A percentile compares a stretch with the other conserved stretches of the same genome.
phyloP scores from a whole-genome alignment of 1,284 basidiomycete genomes.

The Blastosporella zonata region DNA sequence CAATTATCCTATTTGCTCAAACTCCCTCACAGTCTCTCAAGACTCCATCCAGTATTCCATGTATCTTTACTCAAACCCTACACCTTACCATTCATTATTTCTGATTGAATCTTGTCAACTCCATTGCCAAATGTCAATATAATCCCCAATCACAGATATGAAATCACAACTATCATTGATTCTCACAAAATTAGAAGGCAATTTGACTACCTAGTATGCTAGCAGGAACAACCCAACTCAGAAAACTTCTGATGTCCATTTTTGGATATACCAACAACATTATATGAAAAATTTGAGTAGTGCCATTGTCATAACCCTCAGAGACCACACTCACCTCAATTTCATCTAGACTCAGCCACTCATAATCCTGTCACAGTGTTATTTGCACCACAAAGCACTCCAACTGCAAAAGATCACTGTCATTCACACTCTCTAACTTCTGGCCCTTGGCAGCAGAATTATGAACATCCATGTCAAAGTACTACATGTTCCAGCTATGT shows the following conservation, averaged over 20 bases:
- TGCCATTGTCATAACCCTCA: too few relatives aligned
- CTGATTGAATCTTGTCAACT: not conserved
- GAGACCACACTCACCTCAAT: too few relatives aligned
- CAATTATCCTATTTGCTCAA: conserved; percentile 19
- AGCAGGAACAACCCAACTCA: too few relatives aligned
- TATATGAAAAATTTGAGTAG: too few relatives aligned
- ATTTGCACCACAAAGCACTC: not conserved
- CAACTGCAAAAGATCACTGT: not conserved
- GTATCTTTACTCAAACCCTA: not conserved
- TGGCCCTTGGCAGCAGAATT: conserved; percentile 3
- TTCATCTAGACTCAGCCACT: too few relatives aligned
- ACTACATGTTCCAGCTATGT: conserved; percentile 8
- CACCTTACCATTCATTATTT: not conserved
- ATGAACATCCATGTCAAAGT: conserved; percentile 5
- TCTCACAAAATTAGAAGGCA: too few relatives aligned
- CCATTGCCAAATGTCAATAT: not conserved
- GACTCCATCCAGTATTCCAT: not conserved
- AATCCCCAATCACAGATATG: not conserved
- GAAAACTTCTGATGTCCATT: too few relatives aligned
- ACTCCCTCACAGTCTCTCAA: conserved; percentile 30
- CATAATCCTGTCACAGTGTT: not conserved
- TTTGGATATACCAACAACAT: too few relatives aligned
- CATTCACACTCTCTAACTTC: conserved; percentile 2
- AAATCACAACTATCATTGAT: conserved; percentile 1
- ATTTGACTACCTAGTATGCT: too few relatives aligned